Base-by-base conservation (phyloP, 805 yeast genomes). In the Barnettozyma sp. region DNA sequence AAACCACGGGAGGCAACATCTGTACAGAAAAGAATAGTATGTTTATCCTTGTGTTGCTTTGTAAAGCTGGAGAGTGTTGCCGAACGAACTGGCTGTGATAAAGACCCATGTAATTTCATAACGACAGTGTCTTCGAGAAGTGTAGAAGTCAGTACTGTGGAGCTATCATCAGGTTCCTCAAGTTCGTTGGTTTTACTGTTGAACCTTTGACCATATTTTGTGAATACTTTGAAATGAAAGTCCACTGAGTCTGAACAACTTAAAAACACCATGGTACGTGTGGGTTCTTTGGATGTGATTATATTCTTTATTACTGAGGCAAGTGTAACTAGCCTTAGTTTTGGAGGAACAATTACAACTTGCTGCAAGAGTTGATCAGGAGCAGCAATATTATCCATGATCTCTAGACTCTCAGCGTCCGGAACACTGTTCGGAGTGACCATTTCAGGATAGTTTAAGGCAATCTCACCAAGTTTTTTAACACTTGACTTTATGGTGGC, bases 1-100 rank as follows among this genome's bases (percentile, higher is more conserved):
- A 92, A 68, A 43, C 99, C 99, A 63, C 99, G 77, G 22, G 97
- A 79, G 0, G 97, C 98, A 42, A 92, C 97, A 69, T 92, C 99
- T 0, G 99, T 92, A 67, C 97, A 90, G 48, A 92, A 74, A 50
- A 92, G 66, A 15, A 92, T 68, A 2, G 80, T 69, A 49, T 78
- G 78, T 38, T 69, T 69, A 6, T 68, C 65, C 26, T 63, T 63
- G 1, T 56, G 63, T 29, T 50, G 55, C 33, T 52, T 58, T 49
- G 56, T 55, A 43, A 62, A 69, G 25, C 66, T 62, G 39, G 43
- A 63, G 42, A 59, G 66, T 0, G 97, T 88, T 1, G 83, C 60
- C 0, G 94, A 75, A 62, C 99, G 80, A 13, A 72, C 66, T 44
- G 76, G 87, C 56, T 92, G 99, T 0, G 86, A 68, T 41, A 92